Percentiles rank a stretch among this genome's conserved stretches.
Evolutionary conservation across 2,329 filamentous ascomycete genomes (phyloP).

Genomic region (Ophiostoma ips): DNA sequence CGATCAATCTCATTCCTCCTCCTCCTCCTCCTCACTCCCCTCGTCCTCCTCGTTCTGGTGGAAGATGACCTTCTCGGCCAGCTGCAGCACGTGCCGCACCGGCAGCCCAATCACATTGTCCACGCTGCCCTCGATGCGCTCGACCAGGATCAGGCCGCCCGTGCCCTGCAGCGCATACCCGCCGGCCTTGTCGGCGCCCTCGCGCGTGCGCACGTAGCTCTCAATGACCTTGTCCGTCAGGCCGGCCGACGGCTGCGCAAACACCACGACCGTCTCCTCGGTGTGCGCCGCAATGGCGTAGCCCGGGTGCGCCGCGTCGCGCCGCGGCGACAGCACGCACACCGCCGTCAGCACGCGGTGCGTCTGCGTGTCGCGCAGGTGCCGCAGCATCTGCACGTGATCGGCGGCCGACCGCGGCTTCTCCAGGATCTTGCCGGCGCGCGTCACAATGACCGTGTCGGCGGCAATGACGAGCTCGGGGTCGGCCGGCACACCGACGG

Average conservation of each 20-base stretch:
- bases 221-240: slow-evolving; percentile 68
- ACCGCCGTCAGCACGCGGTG: slow-evolving; percentile 84
- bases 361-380: slow-evolving; percentile 58
- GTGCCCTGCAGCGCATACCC: slow-evolving; percentile 90
- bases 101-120: slow-evolving; percentile 94
- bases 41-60: slow-evolving; percentile 53
- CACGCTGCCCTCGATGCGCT: slow-evolving; percentile 75
- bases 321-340: slow-evolving; percentile 67
- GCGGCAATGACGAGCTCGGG: slow-evolving; percentile 78
- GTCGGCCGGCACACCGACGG: slow-evolving; percentile 34
- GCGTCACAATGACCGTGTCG: slow-evolving; percentile 76
- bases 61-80: slow-evolving; percentile 81
- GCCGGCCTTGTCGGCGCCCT: slow-evolving; percentile 91
- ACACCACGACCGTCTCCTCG: slow-evolving; percentile 85
- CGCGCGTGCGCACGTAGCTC: slow-evolving; percentile 65
- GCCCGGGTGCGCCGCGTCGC: slow-evolving; percentile 68
- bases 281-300: slow-evolving; percentile 71
- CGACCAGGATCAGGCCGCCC: slow-evolving; percentile 72
- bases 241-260: slow-evolving; percentile 49
- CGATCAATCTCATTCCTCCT: slow-evolving; percentile 26
- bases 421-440: slow-evolving; percentile 67
- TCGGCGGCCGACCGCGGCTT: slow-evolving; percentile 74
- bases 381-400: slow-evolving; percentile 71
- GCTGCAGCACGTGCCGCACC: slow-evolving; percentile 57
- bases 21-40: slow-evolving; percentile 33